Base-by-base conservation (phyloP, 805 yeast species). In the Komagataella pseudopastoris region DNA sequence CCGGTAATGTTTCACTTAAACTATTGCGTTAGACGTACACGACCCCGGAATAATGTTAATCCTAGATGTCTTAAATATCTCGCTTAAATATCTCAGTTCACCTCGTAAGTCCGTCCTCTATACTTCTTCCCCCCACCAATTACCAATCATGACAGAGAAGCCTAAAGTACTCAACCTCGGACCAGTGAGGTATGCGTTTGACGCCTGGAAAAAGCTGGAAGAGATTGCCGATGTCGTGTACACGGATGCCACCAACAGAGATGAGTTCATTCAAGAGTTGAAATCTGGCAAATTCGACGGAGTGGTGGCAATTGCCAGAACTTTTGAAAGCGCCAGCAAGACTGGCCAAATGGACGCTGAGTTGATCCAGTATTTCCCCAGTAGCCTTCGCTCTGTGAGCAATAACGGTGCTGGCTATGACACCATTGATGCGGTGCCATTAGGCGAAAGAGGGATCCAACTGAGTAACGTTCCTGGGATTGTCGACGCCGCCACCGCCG, bases 131-230 rank as follows among this genome's bases (percentile, higher is more conserved):
- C 56, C 1, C 55, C 55, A 16, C 54, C 55, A 22, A 44, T 49
- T 17, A 44, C 6, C 23, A 12, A 7, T 6, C 30, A 50, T 59
- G 1, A 55, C 60, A 52, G 52, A 63, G 10, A 75, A 74, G 58
- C 82, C 86, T 49, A 76, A 78, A 55, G 79, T 88, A 8, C 71
- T 88, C 23, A 72, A 87, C 64, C 63, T 88, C 43, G 91, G 89
- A 6, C 71, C 74, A 12, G 71, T 80, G 47, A 63, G 66, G 50
- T 82, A 70, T 60, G 90, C 88, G 47, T 76, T 75, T 44, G 69
- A 75, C 36, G 85, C 82, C 46, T 87, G 93, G 91, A 68, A 70
- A n/a, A 69, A 74, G 23, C 65, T 86, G 17, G 58, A 62, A 8
- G 59, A 73, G 46, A 59, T 74, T 5, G 76, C 73, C 4, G 73